These are phyloP conservation scores for Hirsutella minnesotensis DNA, from an alignment of 2,329 filamentous ascomycete species.

Conservation along the genomic window DNA sequence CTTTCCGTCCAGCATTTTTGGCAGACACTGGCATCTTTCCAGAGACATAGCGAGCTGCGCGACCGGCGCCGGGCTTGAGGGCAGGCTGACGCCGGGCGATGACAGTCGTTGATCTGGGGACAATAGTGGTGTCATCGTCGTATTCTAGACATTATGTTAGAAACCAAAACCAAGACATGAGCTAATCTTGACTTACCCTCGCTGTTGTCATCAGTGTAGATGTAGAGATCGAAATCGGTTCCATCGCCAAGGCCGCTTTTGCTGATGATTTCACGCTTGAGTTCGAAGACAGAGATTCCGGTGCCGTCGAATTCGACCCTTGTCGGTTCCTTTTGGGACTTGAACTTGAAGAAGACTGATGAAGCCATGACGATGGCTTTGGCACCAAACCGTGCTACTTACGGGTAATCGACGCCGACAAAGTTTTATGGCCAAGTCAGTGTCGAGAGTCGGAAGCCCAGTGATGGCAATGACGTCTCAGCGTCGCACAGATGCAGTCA, in stretches of 20 bases:
- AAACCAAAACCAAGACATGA: too few relatives aligned
- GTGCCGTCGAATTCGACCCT: slow-evolving; percentile 95
- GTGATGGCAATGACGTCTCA: background rate
- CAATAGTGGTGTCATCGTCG: slow-evolving; percentile 95
- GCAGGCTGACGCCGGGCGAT: slow-evolving; percentile 81
- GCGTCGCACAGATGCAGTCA: slow-evolving; percentile 1
- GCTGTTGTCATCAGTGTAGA: slow-evolving; percentile 83
- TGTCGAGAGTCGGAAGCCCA: background rate
- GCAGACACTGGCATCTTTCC: slow-evolving; percentile 89
- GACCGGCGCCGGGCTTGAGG: slow-evolving; percentile 71
- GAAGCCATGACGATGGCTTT: slow-evolving; percentile 60
- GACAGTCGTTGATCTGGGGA: slow-evolving; percentile 87
- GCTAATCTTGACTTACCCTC: too few relatives aligned
- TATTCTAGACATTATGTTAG: slow-evolving; percentile 54
- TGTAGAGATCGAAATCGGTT: slow-evolving; percentile 88
- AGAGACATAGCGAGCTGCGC: slow-evolving; percentile 88
- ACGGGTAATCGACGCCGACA: slow-evolving; percentile 10
- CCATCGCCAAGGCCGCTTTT: slow-evolving; percentile 90
- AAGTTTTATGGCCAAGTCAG: background rate
- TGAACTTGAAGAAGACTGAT: slow-evolving; percentile 99
- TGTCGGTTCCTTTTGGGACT: slow-evolving; percentile 91
- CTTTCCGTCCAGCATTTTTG: slow-evolving; percentile 63
- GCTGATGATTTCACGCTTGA: slow-evolving; percentile 96
- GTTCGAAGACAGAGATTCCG: slow-evolving; percentile 93
- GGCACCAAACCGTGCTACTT: slow-evolving; percentile 11